Evolutionary conservation across 106 monocot species (phyloP), one percentile per base, ranked within the genome.

Genomic region (Dioscorea dumetorum): DNA sequence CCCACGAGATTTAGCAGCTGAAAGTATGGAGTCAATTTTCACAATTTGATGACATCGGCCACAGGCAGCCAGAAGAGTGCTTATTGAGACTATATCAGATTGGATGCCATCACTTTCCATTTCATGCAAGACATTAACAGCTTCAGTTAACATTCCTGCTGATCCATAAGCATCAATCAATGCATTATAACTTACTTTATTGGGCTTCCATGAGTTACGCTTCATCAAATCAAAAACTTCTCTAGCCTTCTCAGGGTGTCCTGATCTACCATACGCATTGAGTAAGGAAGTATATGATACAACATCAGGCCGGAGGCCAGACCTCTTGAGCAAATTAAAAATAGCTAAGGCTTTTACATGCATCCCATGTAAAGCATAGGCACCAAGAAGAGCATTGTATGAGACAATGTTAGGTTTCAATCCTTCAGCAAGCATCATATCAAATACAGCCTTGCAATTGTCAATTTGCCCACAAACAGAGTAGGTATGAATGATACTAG

Each of bases 121-220:
- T 61, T 78, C 79, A 66, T 56, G 89, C 59, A 99, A 71, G 59
- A 90, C 70, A 35, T 76, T 61, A 48, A 93, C 72, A 65, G 93
- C 89, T 73, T 99, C 85, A 22, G 73, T 33, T 66, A 99, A 56
- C 83, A 90, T 84, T 53, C 93, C 93, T 53, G 74, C 62, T 73
- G 90, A 80, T 64, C 89, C 99, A 83, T 93, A 99, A 51, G 99
- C 90, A 83, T 99, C 99, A 75, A 99, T 93, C 60, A 99, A 74
- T 61, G 90, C 99, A 81, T 99, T 99, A 57, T 93, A 99, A 69
- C 80, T 84, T 63, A 99, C 65, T 71, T 33, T 85, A 81, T 90
- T 99, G 67, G 90, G 99, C 61, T 63, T 99, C 68, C 69, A 70
- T 17, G 77, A 77, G 22, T 84, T 76, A 21, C 59, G 71, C 54